Evolutionary conservation across 345 rosid species (phyloP).

Genomic region (Hibiscus trionum): DNA sequence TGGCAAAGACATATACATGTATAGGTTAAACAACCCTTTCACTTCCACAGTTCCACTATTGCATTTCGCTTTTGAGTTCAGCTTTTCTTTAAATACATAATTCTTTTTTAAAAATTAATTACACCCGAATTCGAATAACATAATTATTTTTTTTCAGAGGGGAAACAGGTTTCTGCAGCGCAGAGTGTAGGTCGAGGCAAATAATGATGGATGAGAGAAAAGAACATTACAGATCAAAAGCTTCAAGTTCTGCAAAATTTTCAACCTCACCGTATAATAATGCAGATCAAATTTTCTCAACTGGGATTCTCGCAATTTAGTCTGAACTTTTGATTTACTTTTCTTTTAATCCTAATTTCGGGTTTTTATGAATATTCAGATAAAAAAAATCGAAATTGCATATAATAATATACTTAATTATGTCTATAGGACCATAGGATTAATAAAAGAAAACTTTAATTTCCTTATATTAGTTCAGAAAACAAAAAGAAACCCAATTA

Average conservation of each 20-base stretch:
- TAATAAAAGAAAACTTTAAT: too few relatives aligned
- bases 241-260: constrained; percentile 25
- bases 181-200: constrained; percentile 62
- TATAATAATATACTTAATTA: too few relatives aligned
- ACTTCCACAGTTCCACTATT: too few relatives aligned
- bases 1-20: constrained; percentile 72
- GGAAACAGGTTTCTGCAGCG: constrained; percentile 76
- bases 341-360: too few relatives aligned
- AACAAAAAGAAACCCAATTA: too few relatives aligned
- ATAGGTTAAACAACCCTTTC: constrained; percentile 37
- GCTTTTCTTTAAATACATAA: too few relatives aligned
- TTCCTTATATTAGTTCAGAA: too few relatives aligned
- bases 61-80: background rate
- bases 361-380: too few relatives aligned
- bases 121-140: too few relatives aligned
- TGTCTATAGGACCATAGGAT: too few relatives aligned
- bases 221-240: constrained; percentile 50
- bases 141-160: constrained; percentile 38
- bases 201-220: constrained; percentile 52
- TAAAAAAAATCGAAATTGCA: too few relatives aligned
- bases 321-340: background rate
- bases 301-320: constrained; percentile 73
- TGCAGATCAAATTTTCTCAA: constrained; percentile 46
- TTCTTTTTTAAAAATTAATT: background rate
- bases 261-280: constrained; percentile 38